Base-by-base conservation (phyloP, 306 rosid genomes). In the Begonia fuchsioides region DNA sequence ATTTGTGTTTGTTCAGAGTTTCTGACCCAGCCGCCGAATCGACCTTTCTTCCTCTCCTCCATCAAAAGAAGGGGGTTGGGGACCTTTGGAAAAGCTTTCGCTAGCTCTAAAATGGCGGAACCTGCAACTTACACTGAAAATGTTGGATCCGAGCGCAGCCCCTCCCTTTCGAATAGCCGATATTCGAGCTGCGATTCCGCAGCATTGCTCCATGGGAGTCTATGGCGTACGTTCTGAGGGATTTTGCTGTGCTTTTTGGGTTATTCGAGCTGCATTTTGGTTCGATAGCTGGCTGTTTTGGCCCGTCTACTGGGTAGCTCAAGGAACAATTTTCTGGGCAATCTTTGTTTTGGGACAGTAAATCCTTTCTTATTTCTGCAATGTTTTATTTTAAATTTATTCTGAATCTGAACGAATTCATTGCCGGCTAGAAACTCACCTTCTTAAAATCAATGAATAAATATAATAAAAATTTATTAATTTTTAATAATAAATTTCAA, bases 321-420 rank as follows among this genome's bases (percentile, higher is more conserved):
- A 92, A 53, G 98, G 98, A 12, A 85, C 96, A 44, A 73, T 92
- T 94, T 92, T 92, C 66, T 92, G 98, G 98, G 98, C 98, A 55
- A 53, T 92, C 3, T 92, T 90, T 64, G 98, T 92, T 57, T 87
- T 90, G 17, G 98, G 98, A 11, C 95, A 90, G 96, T 92, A 69
- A 39, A 15, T 52, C 13, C 15, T 9, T 44, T 9, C 15, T 16
- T 11, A 17, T 20, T 1, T 39, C 11, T 48, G 1, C 11, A 1
- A 43, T 8, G 44, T 9, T 39, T 16, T 2, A 14, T 12, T 13
- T 43, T 47, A 17, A 7, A 7, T n/a, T 40, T 14, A 5, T 10
- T 40, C 38, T 13, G 1, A 5, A 4, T 44, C 3, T 13, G n/a
- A n/a, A 17, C 35, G 46, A 46, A 14, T 40, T 7, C 35, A 5